A percentile compares a stretch with the other conserved stretches of the same genome.
phyloP scores from a whole-genome alignment of 352 stramenopile species.

The Globisporangium paroecandrum region DNA sequence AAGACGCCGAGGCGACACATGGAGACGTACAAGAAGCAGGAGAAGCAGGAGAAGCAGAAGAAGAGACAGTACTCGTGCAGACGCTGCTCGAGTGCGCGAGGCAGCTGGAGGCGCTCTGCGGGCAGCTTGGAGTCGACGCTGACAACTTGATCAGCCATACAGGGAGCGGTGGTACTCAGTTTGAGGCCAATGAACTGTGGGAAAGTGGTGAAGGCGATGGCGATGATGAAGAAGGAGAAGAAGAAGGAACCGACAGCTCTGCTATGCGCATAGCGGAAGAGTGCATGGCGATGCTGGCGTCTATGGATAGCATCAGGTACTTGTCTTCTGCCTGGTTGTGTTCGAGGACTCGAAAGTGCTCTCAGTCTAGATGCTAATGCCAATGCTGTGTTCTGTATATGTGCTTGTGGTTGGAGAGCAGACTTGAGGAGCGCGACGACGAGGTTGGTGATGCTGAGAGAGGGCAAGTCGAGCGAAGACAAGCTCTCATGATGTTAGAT shows the following conservation, averaged over 20 bases:
- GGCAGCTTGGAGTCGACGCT: slow-evolving; percentile 21
- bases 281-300: slow-evolving; percentile 22
- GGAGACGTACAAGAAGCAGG: background rate
- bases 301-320: slow-evolving; percentile 18
- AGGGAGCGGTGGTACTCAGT: background rate
- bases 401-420: background rate
- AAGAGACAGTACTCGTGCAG: background rate
- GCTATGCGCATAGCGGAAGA: slow-evolving; percentile 5
- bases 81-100: slow-evolving; percentile 15
- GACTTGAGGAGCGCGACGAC: background rate
- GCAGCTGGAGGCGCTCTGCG: slow-evolving; percentile 24
- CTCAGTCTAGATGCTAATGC: background rate
- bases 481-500: background rate
- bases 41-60: slow-evolving; percentile 1
- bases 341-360: background rate
- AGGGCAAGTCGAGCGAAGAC: background rate
- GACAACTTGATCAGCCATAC: background rate
- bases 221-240: background rate
- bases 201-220: background rate
- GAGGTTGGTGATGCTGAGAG: background rate
- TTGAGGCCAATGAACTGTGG: background rate
- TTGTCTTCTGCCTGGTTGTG: background rate
- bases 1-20: no score
- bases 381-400: background rate
- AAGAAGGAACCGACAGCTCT: background rate